Percentiles rank a stretch among this genome's conserved stretches.
Evolutionary conservation across 1,284 basidiomycete species (phyloP).

Genomic region (Psilocybe mexicana): DNA sequence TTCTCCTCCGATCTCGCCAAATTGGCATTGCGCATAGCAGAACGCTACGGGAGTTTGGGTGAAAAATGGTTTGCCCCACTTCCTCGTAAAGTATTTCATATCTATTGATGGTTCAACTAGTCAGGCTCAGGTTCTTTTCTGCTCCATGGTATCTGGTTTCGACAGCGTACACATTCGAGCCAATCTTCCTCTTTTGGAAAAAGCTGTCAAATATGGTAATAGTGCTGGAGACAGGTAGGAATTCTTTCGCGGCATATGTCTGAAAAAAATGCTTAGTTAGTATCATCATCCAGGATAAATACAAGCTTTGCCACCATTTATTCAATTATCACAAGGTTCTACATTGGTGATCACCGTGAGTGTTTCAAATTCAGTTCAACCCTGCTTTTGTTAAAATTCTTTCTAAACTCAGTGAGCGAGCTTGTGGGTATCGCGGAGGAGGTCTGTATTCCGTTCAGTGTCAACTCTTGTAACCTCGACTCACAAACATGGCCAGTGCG

Average conservation of each 20-base stretch:
- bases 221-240: conserved; percentile 66
- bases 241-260: neutral
- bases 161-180: conserved; percentile 63
- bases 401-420: conserved; percentile 50
- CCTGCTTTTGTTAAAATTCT: neutral
- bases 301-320: conserved; percentile 60
- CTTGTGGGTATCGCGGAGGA: conserved; percentile 62
- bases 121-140: conserved; percentile 60
- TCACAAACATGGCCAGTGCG: conserved; percentile 39
- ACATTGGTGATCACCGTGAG: conserved; percentile 65
- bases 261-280: neutral
- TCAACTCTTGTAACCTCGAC: neutral
- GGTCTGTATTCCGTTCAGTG: conserved; percentile 32
- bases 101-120: conserved; percentile 36
- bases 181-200: conserved; percentile 61
- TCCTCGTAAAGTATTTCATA: neutral
- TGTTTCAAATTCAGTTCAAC: conserved; percentile 3
- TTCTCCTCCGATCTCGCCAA: conserved; percentile 70
- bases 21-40: conserved; percentile 62
- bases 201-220: conserved; percentile 63
- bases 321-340: conserved; percentile 52
- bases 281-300: conserved; percentile 51
- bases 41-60: conserved; percentile 57
- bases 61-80: conserved; percentile 58
- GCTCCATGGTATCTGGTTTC: conserved; percentile 64